Percentiles rank a stretch among this genome's conserved stretches.
Evolutionary conservation across 2,329 filamentous ascomycete genomes (phyloP).

Genomic region (Alternaria triticimaculans): DNA sequence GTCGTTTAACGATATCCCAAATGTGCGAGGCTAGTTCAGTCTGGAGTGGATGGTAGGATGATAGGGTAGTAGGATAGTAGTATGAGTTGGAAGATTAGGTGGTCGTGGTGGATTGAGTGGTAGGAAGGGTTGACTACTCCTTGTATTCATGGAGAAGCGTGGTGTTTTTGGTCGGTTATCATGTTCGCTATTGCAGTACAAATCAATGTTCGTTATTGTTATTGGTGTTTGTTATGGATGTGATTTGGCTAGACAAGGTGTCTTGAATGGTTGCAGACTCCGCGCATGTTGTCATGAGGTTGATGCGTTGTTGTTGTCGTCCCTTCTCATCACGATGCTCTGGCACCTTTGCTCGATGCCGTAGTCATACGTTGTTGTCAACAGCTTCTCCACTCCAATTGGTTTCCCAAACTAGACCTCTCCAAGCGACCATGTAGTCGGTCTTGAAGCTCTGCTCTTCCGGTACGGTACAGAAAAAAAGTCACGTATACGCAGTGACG

Average conservation of each 20-base stretch:
- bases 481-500: too few species aligned
- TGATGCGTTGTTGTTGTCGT: neutral
- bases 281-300: neutral
- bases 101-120: neutral
- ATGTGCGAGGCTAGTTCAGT: neutral
- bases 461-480: too few species aligned
- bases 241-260: neutral
- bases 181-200: neutral
- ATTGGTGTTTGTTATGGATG: neutral
- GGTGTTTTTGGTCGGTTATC: neutral
- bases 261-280: too few species aligned
- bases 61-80: neutral
- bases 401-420: too few species aligned
- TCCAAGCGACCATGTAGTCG: too few species aligned
- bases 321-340: neutral
- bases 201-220: neutral
- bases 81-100: neutral
- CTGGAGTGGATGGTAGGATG: neutral
- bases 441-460: too few species aligned
- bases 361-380: neutral
- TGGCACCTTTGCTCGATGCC: neutral
- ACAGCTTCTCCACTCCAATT: neutral
- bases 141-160: neutral
- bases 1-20: constrained; percentile 14
- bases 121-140: neutral